Percentiles rank a stretch among this genome's conserved stretches.
Conservation (phyloP, 768 basidiomycete species). For the Tylopilus rubrobrunneus region DNA sequence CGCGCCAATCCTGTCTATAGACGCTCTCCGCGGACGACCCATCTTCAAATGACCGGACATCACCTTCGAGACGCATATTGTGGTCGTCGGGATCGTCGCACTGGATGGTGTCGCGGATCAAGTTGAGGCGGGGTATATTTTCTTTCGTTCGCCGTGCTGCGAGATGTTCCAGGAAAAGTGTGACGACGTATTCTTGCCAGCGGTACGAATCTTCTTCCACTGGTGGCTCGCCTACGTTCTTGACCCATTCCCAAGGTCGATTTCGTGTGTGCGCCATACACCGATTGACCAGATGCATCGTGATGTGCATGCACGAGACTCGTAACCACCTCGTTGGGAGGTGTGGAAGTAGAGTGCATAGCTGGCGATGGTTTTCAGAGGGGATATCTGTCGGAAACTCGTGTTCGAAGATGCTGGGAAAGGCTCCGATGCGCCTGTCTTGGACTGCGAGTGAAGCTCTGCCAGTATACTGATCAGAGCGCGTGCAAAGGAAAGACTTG, state of each 20-base stretch:
- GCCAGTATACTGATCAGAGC: neutral
- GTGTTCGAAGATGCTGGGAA: slow-evolving; percentile 50
- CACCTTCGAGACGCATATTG: slow-evolving; percentile 34
- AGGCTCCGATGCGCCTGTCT: slow-evolving; percentile 49
- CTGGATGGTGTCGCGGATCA: neutral
- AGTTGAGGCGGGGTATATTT: slow-evolving; percentile 27
- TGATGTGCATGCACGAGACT: slow-evolving; percentile 58
- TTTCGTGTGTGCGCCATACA: slow-evolving; percentile 53
- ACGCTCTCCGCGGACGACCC: slow-evolving; percentile 57
- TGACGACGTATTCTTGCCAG: slow-evolving; percentile 57
- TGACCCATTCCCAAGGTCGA: slow-evolving; percentile 85
- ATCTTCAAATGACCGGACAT: slow-evolving; percentile 62
- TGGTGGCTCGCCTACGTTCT: slow-evolving; percentile 55
- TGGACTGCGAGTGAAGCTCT: slow-evolving; percentile 65
- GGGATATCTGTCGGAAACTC: slow-evolving; percentile 57
- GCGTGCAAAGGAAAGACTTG: no score
- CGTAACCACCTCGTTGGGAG: slow-evolving; percentile 46
- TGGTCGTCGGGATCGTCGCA: slow-evolving; percentile 20
- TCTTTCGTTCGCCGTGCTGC: slow-evolving; percentile 64
- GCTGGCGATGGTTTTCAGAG: slow-evolving; percentile 50
- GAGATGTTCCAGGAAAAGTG: slow-evolving; percentile 71
- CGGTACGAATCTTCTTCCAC: slow-evolving; percentile 41
- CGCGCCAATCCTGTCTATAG: slow-evolving; percentile 75
- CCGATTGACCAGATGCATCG: slow-evolving; percentile 48
- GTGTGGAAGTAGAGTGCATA: slow-evolving; percentile 56